Evolutionary conservation across 768 basidiomycete species (phyloP).

Genomic region (Punctularia strigosozonata): DNA sequence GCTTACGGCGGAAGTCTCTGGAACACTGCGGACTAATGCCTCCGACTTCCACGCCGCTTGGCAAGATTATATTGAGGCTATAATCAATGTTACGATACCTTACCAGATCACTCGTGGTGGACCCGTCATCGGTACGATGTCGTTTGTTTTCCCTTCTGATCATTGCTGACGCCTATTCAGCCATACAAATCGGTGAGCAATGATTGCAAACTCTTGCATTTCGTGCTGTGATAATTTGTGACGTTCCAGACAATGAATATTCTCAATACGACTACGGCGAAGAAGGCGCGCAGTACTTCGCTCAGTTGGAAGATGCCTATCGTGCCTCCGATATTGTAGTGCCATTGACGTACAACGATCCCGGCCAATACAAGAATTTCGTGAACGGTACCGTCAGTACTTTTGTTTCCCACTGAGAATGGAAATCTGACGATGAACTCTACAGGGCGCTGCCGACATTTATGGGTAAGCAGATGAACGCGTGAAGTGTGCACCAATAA

Average conservation of each 20-base stretch:
- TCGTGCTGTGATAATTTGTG: not conserved
- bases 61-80: conserved; percentile 57
- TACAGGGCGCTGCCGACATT: conserved; percentile 60
- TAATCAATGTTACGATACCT: conserved; percentile 46
- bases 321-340: conserved; percentile 46
- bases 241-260: conserved; percentile 62
- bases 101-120: conserved; percentile 66
- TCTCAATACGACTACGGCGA: conserved; percentile 32
- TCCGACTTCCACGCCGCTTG: conserved; percentile 62
- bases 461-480: conserved; percentile 37
- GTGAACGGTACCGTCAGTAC: conserved; percentile 53
- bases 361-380: conserved; percentile 44
- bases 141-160: not conserved
- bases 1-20: conserved; percentile 57
- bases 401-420: not conserved
- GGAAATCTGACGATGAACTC: too few species aligned
- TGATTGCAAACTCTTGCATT: conserved; percentile 10
- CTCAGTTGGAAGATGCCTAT: conserved; percentile 45
- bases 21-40: conserved; percentile 60
- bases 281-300: conserved; percentile 42
- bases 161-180: conserved; percentile 15
- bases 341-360: conserved; percentile 68
- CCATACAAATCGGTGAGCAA: conserved; percentile 41
- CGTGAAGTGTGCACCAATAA: not conserved
- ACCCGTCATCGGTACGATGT: conserved; percentile 53